Evolutionary conservation across 2,329 filamentous ascomycete species (phyloP), one percentile per base, ranked within the genome.

Genomic region (Mycosphaerella sp.): DNA sequence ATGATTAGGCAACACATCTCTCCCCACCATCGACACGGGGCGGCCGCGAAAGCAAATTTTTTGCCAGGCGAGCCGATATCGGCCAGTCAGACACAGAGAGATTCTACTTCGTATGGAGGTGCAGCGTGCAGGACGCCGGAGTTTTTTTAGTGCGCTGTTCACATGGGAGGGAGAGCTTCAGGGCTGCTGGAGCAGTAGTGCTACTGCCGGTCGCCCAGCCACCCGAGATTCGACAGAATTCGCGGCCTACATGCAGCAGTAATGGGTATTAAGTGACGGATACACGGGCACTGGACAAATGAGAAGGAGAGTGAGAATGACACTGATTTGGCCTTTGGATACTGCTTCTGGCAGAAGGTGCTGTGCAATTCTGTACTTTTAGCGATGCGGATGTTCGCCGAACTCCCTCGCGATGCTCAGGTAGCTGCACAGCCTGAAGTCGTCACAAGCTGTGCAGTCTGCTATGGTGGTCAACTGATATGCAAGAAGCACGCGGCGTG

Each of bases 161-260:
- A 49, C 45, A 49, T 49, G 45, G 41, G 45, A 41, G 45, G 41
- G 45, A 41, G 45, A 39, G 45, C 37, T 39, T 37, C 7, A 4
- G 25, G 17, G 28, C 37, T 12, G 32, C 34, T 37, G 35, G 7
- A 27, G n/a, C 37, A 41, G 45, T 37, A 32, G 13, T 12, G 25
- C 18, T 9, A 35, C 34, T 27, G 5, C 18, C 13, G 21, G 42
- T 35, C 16, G 18, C 16, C 12, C 28, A 44, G 42, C 21, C 21
- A 3, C 21, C 21, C 21, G 21, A 6, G 21, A 25, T 25, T 6
- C 7, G 21, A 25, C 18, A 17, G 17, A 41, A 30, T 27, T 18
- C 27, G 28, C 10, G 35, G 17, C 14, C 35, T 28, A 44, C 7
- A 25, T 25, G 21, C 21, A 34, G 25, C 27, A 30, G 8, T 18